Base-by-base conservation (phyloP, 371 early-diverging fungal genomes). In the Mortierella sp. region DNA sequence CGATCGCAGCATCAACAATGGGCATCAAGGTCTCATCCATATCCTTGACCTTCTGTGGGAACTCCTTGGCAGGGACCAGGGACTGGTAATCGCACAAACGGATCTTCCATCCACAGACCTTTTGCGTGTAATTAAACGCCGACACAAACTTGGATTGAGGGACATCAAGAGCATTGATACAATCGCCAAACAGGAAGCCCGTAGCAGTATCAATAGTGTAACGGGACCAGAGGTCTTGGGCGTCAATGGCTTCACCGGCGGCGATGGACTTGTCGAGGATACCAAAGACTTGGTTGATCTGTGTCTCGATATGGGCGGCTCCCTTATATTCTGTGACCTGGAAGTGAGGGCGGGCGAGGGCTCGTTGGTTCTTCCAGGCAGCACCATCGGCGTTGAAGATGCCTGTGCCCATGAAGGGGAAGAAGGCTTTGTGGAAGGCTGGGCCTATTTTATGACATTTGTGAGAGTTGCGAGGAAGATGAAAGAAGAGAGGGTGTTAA, bases 321-420 rank as follows among this genome's bases (percentile, higher is more conserved):
- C 87, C 87, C 79, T 86, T 86, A 78, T 86, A 86, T 42, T 86
- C 87, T 2, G 87, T 86, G 26, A 86, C 87, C 47, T 86, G 87
- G 80, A 86, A 86, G n/a, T 86, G 87, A 21, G 87, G 87, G 38
- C 87, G 87, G 48, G 87, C 87, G 14, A 86, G 63, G 7, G 87
- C 87, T 26, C 87, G 80, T 70, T 86, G 87, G 72, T 86, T 86
- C 78, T 86, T 86, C 87, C 87, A 86, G 2, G 87, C 83, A 3
- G 87, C 80, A 11, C 87, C 87, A 47, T 86, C 87, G 31, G 87
- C 78, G 68, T 86, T 86, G 74, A 86, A 86, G 74, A 86, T 86
- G 13, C 87, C 87, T 38, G 87, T 86, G 71, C 87, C 87, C 87
- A 86, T 80, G 79, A 86, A 86, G 1, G 87, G 80, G 80, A 54